phyloP scores from a whole-genome alignment of 129 eudicot species.

The carrot (Daucus carota) region DH1_v3.0 NC_030382.2:51454501-51455000 shows the following conservation, averaged over 20 bases:
- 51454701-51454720: constrained; percentile 31
- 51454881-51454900: background rate
- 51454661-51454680: constrained; percentile 17
- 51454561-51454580: background rate
- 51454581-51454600: background rate
- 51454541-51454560: background rate
- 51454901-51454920: background rate
- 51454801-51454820: constrained; percentile 20
- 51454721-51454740: constrained; percentile 55
- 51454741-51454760: constrained; percentile 47
- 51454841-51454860: background rate
- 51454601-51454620: background rate
- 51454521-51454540: background rate
- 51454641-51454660: constrained; percentile 23
- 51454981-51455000: background rate
- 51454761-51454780: constrained; percentile 56
- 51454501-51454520: background rate
- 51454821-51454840: constrained; percentile 13
- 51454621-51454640: background rate
- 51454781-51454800: constrained; percentile 44
- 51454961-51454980: background rate
- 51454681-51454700: constrained; percentile 29
- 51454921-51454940: background rate
- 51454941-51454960: background rate
- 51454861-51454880: background rate